These are phyloP conservation scores for Malus hybrid DNA, from an alignment of 331 rosid species.

Conservation along the genomic window DNA sequence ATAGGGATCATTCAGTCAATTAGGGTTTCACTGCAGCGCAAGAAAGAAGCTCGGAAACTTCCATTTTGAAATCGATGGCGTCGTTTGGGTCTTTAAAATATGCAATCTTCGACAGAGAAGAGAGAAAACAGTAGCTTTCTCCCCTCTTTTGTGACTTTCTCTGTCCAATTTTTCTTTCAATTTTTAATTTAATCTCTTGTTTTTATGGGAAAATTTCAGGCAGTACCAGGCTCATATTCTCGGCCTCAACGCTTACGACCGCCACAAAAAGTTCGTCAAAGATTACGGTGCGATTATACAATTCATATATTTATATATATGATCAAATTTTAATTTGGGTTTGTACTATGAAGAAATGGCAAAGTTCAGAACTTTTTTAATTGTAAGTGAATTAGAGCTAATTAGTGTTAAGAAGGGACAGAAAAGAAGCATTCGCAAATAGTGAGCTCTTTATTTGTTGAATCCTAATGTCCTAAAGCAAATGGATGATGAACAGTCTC, in stretches of 20 bases:
- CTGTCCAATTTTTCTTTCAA: not conserved
- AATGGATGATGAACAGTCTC: conserved; percentile 81
- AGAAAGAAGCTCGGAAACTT: not conserved
- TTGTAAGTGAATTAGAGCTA: not conserved
- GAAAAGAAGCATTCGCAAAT: conserved; percentile 32
- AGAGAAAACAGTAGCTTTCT: conserved; percentile 60
- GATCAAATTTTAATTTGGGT: not conserved
- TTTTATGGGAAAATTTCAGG: conserved; percentile 19
- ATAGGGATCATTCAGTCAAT: too few species aligned
- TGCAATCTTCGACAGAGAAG: conserved; percentile 65
- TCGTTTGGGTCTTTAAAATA: conserved; percentile 69
- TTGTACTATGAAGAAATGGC: not conserved
- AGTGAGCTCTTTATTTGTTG: conserved; percentile 48
- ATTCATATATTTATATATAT: not conserved
- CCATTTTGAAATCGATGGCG: conserved; percentile 31
- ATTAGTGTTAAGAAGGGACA: conserved; percentile 28
- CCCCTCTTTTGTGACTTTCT: not conserved
- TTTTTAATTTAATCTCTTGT: not conserved
- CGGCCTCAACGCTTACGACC: conserved; percentile 90
- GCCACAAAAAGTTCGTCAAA: conserved; percentile 68
- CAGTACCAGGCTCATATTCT: conserved; percentile 92
- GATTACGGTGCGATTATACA: conserved; percentile 49
- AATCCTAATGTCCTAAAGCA: conserved; percentile 58
- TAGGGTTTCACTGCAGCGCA: not conserved
- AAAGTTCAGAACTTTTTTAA: not conserved